Evolutionary conservation across 768 basidiomycete species (phyloP).

Genomic region (Royoungia palumana): DNA sequence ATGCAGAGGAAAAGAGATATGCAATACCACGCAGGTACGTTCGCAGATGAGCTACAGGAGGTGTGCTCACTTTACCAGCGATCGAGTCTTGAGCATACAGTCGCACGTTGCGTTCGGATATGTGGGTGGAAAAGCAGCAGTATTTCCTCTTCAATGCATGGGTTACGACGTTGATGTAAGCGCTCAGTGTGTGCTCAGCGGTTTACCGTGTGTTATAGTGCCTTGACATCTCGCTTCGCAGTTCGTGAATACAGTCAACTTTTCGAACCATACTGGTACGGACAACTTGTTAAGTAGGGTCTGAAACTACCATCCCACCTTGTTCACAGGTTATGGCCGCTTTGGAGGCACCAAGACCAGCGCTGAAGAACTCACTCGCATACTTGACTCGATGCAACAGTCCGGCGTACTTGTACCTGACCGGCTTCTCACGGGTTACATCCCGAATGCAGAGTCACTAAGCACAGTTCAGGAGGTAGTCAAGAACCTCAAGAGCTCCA

Average conservation of each 20-base stretch:
- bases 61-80: conserved; percentile 21
- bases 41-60: background rate
- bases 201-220: background rate
- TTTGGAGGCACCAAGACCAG: conserved; percentile 77
- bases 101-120: conserved; percentile 94
- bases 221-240: conserved; percentile 26
- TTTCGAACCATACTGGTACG: conserved; percentile 89
- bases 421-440: conserved; percentile 86
- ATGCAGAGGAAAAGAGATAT: background rate
- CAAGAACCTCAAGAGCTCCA: conserved; percentile 52
- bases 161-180: conserved; percentile 95
- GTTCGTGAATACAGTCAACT: conserved; percentile 91
- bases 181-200: conserved; percentile 5
- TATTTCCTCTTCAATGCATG: conserved; percentile 76
- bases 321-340: conserved; percentile 68
- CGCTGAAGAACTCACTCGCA: conserved; percentile 67
- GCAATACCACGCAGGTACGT: conserved; percentile 9
- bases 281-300: background rate
- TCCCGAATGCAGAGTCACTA: conserved; percentile 80
- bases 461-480: conserved; percentile 62
- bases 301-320: background rate
- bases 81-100: conserved; percentile 83
- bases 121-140: conserved; percentile 82
- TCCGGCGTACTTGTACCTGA: conserved; percentile 73
- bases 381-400: conserved; percentile 70